Percentiles rank a stretch among this genome's conserved stretches.
Conservation (phyloP, 257 asterid species). For the Henckelia pumila region DNA sequence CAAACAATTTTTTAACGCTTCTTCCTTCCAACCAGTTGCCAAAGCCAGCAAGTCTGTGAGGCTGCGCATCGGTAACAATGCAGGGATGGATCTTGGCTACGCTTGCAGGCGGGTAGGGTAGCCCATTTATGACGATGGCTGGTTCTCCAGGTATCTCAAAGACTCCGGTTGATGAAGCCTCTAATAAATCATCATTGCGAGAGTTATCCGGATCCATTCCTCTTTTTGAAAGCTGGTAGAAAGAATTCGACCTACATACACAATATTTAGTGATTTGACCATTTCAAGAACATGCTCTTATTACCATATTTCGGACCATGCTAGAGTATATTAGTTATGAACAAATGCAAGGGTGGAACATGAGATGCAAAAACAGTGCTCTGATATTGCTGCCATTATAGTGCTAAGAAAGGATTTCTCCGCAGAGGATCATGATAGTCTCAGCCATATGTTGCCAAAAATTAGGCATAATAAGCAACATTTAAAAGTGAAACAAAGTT, state of each 20-base stretch:
- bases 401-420: background rate
- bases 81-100: slow-evolving; percentile 22
- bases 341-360: background rate
- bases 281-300: background rate
- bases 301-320: background rate
- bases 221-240: background rate
- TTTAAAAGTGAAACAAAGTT: background rate
- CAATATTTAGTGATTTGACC: background rate
- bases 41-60: slow-evolving; percentile 31
- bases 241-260: slow-evolving; percentile 14
- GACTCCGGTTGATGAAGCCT: slow-evolving; percentile 28
- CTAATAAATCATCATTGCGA: slow-evolving; percentile 25
- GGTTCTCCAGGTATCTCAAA: slow-evolving; percentile 66
- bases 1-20: slow-evolving; percentile 49
- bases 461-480: background rate
- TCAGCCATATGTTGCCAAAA: background rate
- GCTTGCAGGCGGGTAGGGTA: slow-evolving; percentile 45
- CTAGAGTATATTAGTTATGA: background rate
- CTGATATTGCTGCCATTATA: background rate
- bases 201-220: slow-evolving; percentile 47
- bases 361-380: background rate
- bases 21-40: slow-evolving; percentile 73
- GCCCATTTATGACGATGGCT: slow-evolving; percentile 52
- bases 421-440: too few species aligned
- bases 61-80: slow-evolving; percentile 24